Percentiles rank a stretch among this genome's conserved stretches.
Evolutionary conservation across 2,329 filamentous ascomycete genomes (phyloP).

Genomic region (Hymenoscyphus linearis): DNA sequence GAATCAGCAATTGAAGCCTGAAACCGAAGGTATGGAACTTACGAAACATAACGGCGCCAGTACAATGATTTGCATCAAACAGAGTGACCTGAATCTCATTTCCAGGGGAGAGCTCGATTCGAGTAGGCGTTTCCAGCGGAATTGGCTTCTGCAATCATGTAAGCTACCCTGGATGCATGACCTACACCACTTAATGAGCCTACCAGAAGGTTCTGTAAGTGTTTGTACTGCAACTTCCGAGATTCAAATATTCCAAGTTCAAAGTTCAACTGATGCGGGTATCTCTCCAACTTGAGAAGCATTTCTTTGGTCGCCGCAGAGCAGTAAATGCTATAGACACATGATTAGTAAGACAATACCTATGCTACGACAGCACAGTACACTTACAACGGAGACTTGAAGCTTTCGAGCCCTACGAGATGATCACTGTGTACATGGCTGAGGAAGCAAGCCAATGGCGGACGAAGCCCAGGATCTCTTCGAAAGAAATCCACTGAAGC

Average conservation of each 20-base stretch:
- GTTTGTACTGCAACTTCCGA: conserved; percentile 68
- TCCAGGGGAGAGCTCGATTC: conserved; percentile 66
- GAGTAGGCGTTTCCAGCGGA: conserved; percentile 73
- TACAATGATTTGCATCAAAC: conserved; percentile 88
- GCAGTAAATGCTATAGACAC: conserved; percentile 64
- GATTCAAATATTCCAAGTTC: conserved; percentile 72
- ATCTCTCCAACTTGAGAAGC: conserved; percentile 72
- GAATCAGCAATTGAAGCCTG: conserved; percentile 4
- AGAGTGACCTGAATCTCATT: conserved; percentile 73
- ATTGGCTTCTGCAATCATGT: conserved; percentile 57
- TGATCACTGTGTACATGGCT: conserved; percentile 94
- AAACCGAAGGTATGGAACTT: conserved; percentile 24
- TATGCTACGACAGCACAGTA: background rate
- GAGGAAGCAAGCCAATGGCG: conserved; percentile 78
- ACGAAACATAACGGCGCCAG: conserved; percentile 86
- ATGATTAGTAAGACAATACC: conserved; percentile 6
- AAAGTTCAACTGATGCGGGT: conserved; percentile 76
- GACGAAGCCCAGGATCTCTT: conserved; percentile 42
- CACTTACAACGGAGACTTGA: conserved; percentile 66
- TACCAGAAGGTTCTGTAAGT: conserved; percentile 65
- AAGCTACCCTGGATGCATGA: background rate
- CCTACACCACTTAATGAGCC: conserved; percentile 7
- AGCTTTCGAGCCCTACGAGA: conserved; percentile 70
- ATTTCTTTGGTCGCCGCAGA: conserved; percentile 79
- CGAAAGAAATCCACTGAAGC: conserved; percentile 75